Conservation (phyloP, 2,329 filamentous ascomycete genomes). For the Teratosphaeria epicoccoides region DNA sequence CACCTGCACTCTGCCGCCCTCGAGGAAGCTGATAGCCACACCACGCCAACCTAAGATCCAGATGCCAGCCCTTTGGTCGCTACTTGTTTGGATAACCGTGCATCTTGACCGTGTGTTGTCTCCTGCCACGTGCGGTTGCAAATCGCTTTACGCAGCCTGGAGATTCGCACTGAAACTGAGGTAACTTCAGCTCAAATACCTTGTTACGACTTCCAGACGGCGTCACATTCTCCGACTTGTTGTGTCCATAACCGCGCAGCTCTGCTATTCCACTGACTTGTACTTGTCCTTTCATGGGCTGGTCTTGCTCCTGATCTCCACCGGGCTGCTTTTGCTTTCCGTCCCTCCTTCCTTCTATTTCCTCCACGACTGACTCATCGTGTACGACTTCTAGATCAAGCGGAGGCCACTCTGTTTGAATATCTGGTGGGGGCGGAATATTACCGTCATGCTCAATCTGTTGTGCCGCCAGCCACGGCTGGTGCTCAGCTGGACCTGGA, state of each 20-base stretch:
- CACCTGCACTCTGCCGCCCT: too few species aligned
- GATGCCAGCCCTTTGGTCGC: not conserved
- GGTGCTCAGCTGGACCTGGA: not conserved
- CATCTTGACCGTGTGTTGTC: not conserved
- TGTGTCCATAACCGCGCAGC: not conserved
- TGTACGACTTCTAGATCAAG: not conserved
- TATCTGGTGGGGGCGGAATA: not conserved
- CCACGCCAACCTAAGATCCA: not conserved
- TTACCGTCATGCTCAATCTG: not conserved
- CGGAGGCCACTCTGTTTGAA: not conserved
- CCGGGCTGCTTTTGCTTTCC: not conserved
- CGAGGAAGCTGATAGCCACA: not conserved
- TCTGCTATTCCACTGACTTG: not conserved
- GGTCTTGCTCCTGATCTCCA: not conserved
- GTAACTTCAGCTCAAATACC: not conserved
- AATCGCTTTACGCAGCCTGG: not conserved
- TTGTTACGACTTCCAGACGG: not conserved
- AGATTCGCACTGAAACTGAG: not conserved
- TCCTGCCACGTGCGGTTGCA: not conserved
- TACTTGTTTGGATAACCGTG: not conserved
- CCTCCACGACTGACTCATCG: not conserved
- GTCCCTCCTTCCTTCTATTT: not conserved
- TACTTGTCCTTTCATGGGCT: not conserved
- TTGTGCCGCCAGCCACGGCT: not conserved
- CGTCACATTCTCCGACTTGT: not conserved